Evolutionary conservation across 2,329 filamentous ascomycete genomes (phyloP), one percentile per base, ranked within the genome.

Genomic region (Cordyceps tenuipes): DNA sequence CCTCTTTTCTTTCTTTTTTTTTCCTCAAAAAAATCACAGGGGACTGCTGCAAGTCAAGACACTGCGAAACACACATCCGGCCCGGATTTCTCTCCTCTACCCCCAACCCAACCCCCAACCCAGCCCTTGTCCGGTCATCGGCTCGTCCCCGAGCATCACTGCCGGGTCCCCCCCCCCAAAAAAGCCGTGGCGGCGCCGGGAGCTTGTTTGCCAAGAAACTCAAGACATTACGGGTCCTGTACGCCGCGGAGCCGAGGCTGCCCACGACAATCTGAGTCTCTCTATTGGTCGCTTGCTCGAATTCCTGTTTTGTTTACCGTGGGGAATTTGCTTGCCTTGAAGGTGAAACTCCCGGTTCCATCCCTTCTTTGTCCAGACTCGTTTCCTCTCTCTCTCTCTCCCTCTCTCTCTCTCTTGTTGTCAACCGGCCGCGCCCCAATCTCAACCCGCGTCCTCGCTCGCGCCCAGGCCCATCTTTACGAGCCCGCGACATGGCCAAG

Each of bases 321-420:
- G 29, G 5, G 26, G 34, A n/a, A n/a, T 34, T 19, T 46, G 41
- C 36, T 41, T 9, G 19, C n/a, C 17, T 73, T 4, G 6, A 6
- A 31, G 15, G 19, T 15, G 31, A 36, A 51, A 51, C 49, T 51
- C 31, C 31, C 49, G 49, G 13, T 29, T 29, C 29, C 29, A 29
- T 29, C 29, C 29, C n/a, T 9, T 51, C 9, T 15, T 39, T 36
- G 49, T 51, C 49, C 49, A 10, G 8, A 36, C 34, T 36, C 12
- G 12, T 36, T 36, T 36, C 12, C 12, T 36, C 12, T 36, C 34
- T 34, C 8, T 34, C 5, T 34, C 31, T 34, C 23, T 23, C 23
- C 4, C 23, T 4, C 23, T 23, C 23, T 23, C 23, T 23, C 23
- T 23, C 23, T 23, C 23, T 4, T 23, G 23, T 4, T 23, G 23